Evolutionary conservation across 345 rosid genomes (phyloP), one percentile per base, ranked within the genome.

Genomic region (Cardamine occulta): DNA sequence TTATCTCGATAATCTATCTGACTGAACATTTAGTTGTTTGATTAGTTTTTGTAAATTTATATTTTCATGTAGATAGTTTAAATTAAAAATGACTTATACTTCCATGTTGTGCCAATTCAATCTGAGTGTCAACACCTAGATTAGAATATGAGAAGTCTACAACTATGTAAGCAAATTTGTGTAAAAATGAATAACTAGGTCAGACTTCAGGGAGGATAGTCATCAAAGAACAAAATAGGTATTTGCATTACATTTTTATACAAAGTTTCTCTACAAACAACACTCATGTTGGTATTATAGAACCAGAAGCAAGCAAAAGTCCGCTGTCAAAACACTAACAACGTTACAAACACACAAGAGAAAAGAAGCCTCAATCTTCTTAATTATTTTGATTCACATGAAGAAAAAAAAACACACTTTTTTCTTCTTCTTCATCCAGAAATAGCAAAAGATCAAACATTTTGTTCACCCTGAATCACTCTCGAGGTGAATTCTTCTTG

Each of bases 401-500:
- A 53, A 49, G 26, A 60, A 24, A 23, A 49, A 3, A 68, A 3
- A 12, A 62, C 40, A 40, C 1, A 6, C 28, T 68, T 42, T 29
- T 45, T 62, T 68, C 51, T 39, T 34, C 45, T 75, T 54, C 65
- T 63, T 63, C 66, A 55, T 55, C 28, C n/a, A 23, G 13, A 54
- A 69, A 40, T 34, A 40, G 19, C 15, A 52, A 52, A 9, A 40
- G 14, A 45, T 3, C 48, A 5, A 45, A 62, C 11, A 63, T 34
- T 34, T 0, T 42, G 32, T 34, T 26, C 48, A 18, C 8, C 19
- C 29, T 8, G 3, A 57, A 70, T 82, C 68, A 78, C 47, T 52
- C 78, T 32, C 78, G 80, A 66, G 82, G 74, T 37, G 62, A 21
- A 24, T 68, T 78, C 64, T 69, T 83, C 76, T 75, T 83, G 47